Conservation (phyloP, 495 filamentous ascomycete genomes). For the Neurospora tetraspora region DNA sequence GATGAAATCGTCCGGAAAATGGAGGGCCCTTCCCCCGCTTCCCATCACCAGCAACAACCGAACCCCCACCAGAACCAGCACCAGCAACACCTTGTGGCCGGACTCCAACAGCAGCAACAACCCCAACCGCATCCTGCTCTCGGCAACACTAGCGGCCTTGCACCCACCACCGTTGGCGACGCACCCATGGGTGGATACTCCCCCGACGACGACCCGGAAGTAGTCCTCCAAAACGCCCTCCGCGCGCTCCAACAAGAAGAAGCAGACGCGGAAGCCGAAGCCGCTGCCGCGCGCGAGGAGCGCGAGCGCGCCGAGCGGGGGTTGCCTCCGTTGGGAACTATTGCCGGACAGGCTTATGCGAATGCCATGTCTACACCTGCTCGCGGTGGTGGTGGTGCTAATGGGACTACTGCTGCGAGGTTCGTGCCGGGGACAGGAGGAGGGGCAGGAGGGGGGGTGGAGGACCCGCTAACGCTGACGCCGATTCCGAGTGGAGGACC, state of each 20-base stretch:
- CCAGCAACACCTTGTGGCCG: not conserved
- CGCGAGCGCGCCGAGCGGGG: constrained; percentile 35
- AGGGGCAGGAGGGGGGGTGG: not conserved
- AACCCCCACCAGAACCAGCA: constrained; percentile 13
- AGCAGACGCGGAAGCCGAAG: constrained; percentile 37
- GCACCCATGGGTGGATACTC: constrained; percentile 9
- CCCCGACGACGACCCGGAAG: constrained; percentile 37
- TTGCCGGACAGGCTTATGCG: constrained; percentile 22
- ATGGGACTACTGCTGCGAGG: constrained; percentile 10
- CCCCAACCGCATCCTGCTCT: not conserved
- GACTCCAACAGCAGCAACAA: not conserved
- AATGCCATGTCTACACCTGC: constrained; percentile 17
- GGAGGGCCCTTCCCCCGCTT: constrained; percentile 19
- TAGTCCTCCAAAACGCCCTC: constrained; percentile 40
- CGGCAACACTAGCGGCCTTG: not conserved
- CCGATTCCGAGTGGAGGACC: constrained; percentile 36
- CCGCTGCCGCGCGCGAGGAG: constrained; percentile 33
- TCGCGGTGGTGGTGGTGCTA: not conserved
- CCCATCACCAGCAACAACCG: constrained; percentile 8
- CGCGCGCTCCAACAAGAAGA: constrained; percentile 39
- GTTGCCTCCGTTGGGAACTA: constrained; percentile 23
- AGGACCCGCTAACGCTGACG: constrained; percentile 35
- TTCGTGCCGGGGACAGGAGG: not conserved
- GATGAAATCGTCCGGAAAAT: constrained; percentile 38
- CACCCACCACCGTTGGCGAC: constrained; percentile 10